Percentiles rank a stretch among this genome's conserved stretches.
These are phyloP conservation scores for Solanum hybrid DNA, from an alignment of 305 asterid species.

Conservation along the genomic window DNA sequence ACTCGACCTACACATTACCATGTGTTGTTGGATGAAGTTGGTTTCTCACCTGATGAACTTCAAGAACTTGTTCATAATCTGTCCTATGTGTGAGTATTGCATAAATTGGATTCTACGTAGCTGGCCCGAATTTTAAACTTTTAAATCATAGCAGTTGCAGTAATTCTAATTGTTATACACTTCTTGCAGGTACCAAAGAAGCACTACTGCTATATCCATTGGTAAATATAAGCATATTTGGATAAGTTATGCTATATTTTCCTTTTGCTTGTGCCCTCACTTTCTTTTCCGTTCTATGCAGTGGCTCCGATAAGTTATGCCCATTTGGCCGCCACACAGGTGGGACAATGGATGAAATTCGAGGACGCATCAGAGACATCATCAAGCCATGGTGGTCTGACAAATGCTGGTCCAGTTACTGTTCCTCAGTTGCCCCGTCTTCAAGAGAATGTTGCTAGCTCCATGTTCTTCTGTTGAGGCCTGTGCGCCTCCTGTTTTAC, in stretches of 20 bases:
- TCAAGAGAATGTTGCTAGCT: slow-evolving; percentile 53
- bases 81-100: slow-evolving; percentile 70
- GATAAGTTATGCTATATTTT: background rate
- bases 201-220: slow-evolving; percentile 91
- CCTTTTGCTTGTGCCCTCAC: background rate
- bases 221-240: slow-evolving; percentile 29
- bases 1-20: slow-evolving; percentile 90
- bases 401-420: slow-evolving; percentile 48
- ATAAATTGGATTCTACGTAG: background rate
- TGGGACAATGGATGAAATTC: slow-evolving; percentile 89
- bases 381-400: slow-evolving; percentile 62
- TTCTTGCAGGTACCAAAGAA: slow-evolving; percentile 74
- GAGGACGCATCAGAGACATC: slow-evolving; percentile 87
- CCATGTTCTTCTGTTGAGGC: slow-evolving; percentile 76
- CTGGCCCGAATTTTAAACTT: background rate
- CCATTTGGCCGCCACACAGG: slow-evolving; percentile 87
- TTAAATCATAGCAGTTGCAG: background rate
- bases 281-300: slow-evolving; percentile 12
- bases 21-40: slow-evolving; percentile 61
- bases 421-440: slow-evolving; percentile 69
- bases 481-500: background rate
- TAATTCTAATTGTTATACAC: background rate
- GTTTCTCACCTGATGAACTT: slow-evolving; percentile 68
- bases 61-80: slow-evolving; percentile 85
- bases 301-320: slow-evolving; percentile 94